Base-by-base conservation (phyloP, 768 basidiomycete genomes). In the Panaeolus papilionaceus region DNA sequence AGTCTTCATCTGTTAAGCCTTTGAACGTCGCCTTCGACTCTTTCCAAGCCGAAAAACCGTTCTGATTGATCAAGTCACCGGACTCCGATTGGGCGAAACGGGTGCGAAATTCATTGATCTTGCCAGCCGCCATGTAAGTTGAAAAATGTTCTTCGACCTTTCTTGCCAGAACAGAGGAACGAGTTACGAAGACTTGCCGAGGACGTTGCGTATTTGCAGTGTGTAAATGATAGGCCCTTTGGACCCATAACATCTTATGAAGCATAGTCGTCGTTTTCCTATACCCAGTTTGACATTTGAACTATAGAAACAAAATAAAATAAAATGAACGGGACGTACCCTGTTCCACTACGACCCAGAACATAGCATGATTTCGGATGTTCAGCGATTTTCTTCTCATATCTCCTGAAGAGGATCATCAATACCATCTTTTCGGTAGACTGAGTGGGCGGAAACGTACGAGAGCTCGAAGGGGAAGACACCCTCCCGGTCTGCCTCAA, bases 181-280 rank as follows among this genome's bases (percentile, higher is more conserved):
- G 86, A 0, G 91, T 92, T 3, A 92, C 84, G 67, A 92, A 92
- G 4, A 92, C 72, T 69, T 92, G 91, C 18, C 89, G 83, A 2
- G 87, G 86, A 69, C 82, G 85, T 2, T 75, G 73, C 38, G 76
- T 72, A 12, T 69, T 65, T 12, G 70, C 74, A 7, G 71, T 72
- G 10, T 76, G 74, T 23, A 79, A 66, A 44, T 85, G 75, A 76
- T 83, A 87, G 2, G 82, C 78, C n/a, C 84, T 77, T 69, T 92
- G 88, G 3, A 90, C 83, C 1, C 84, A 82, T 1, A 92, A 79
- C 83, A 92, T 91, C 73, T 89, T 91, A 77, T 87, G 89, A 0
- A 92, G 77, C 82, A 92, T 91, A 0, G 90, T 88, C 0, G 90
- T 92, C 0, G 89, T 92, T 81, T 91, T 92, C 1, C 90, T 91